Evolutionary conservation across 352 stramenopile species (phyloP).

Genomic region (Globisporangium perplexum): DNA sequence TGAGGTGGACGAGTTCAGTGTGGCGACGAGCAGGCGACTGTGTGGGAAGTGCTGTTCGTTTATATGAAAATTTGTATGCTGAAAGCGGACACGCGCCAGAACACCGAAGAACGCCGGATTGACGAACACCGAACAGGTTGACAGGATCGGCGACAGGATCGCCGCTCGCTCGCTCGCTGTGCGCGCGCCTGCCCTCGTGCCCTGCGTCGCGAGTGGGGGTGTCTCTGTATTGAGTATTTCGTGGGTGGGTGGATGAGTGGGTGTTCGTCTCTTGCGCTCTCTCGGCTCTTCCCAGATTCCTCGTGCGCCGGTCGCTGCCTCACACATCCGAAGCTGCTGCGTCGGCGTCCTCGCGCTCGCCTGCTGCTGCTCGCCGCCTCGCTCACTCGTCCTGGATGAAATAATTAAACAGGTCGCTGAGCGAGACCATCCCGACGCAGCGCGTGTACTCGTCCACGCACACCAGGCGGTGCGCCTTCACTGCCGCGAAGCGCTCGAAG

Average conservation of each 20-base stretch:
- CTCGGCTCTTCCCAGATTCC: too few relatives aligned
- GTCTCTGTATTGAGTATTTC: conserved; percentile 13
- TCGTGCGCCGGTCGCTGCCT: too few relatives aligned
- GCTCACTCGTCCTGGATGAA: conserved; percentile 68
- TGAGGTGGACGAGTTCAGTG: too few relatives aligned
- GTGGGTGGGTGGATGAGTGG: neutral
- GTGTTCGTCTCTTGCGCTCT: neutral
- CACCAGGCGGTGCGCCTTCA: conserved; percentile 83
- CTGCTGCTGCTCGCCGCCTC: neutral
- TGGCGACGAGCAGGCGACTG: neutral
- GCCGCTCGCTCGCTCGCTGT: neutral
- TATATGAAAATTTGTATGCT: neutral
- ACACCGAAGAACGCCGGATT: neutral
- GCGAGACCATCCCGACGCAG: conserved; percentile 79
- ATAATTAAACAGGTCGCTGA: conserved; percentile 91
- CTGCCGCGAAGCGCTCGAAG: conserved; percentile 82
- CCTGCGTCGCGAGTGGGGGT: too few relatives aligned
- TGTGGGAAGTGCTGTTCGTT: neutral
- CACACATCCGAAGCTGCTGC: too few relatives aligned
- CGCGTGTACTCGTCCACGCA: conserved; percentile 82
- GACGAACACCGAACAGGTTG: too few relatives aligned
- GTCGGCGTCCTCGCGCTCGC: neutral
- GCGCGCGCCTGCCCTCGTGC: too few relatives aligned
- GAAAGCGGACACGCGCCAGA: neutral
- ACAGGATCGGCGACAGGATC: neutral